phyloP scores from a whole-genome alignment of 2,329 filamentous ascomycete species.

The Colletotrichum sp. region DNA sequence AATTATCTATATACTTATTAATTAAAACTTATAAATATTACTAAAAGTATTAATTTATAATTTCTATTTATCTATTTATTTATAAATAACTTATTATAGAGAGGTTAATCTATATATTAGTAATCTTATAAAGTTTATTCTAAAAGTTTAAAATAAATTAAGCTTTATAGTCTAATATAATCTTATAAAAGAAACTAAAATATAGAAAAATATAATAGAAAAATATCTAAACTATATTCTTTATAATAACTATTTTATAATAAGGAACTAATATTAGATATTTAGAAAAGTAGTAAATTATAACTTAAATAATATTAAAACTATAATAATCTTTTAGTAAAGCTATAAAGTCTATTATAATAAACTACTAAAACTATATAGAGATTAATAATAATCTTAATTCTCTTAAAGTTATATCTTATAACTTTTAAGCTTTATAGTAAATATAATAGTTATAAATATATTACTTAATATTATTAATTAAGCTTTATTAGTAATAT shows the following conservation, averaged over 20 bases:
- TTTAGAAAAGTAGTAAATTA: not conserved
- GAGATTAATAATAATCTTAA: rapidly evolving
- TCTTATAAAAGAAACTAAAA: too few species aligned
- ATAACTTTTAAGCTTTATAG: not conserved
- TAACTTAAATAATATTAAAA: not conserved
- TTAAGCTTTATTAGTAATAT: not conserved
- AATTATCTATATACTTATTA: too few species aligned
- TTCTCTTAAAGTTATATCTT: not conserved
- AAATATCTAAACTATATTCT: not conserved
- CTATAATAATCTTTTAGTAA: not conserved
- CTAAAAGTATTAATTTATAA: too few species aligned
- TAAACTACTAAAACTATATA: not conserved
- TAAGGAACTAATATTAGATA: not conserved
- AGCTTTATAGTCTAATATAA: too few species aligned
- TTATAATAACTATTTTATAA: not conserved
- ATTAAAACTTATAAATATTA: too few species aligned
- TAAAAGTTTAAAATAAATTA: too few species aligned
- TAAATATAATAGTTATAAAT: not conserved
- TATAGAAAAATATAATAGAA: not conserved
- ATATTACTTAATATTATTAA: not conserved
- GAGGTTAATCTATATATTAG: too few species aligned
- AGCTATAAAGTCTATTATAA: not conserved
- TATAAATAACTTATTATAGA: too few species aligned
- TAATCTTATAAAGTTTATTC: too few species aligned
- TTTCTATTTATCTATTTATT: too few species aligned